Conservation (phyloP, 2,329 filamentous ascomycete genomes). For the Sphaerulina vaccinii region DNA sequence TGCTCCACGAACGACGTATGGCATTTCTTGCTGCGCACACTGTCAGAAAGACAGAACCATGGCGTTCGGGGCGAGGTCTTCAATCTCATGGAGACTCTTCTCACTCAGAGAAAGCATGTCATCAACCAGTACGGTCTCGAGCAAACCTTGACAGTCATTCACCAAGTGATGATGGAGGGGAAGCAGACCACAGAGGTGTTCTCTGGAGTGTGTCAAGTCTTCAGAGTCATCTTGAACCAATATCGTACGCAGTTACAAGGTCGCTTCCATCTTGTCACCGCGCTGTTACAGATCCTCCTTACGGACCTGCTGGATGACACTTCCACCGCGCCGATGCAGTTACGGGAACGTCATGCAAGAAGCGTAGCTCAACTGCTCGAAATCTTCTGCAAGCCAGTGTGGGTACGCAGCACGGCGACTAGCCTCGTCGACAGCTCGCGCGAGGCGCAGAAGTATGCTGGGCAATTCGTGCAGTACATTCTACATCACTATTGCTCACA, state of each 20-base stretch:
- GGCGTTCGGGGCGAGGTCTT: conserved; percentile 4
- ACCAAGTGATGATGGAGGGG: conserved; percentile 36
- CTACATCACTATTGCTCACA: conserved; percentile 57
- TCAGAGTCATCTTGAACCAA: conserved; percentile 54
- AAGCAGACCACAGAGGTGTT: conserved; percentile 44
- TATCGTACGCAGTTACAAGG: conserved; percentile 59
- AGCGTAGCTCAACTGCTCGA: conserved; percentile 57
- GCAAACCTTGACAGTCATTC: conserved; percentile 40
- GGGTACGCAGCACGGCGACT: conserved; percentile 40
- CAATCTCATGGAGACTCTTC: conserved; percentile 22
- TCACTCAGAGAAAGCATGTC: conserved; percentile 37
- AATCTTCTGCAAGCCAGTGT: conserved; percentile 61
- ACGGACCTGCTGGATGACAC: conserved; percentile 53
- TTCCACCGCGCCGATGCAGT: conserved; percentile 21
- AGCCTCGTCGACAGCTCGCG: conserved; percentile 59
- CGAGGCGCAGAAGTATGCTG: conserved; percentile 57
- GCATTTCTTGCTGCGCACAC: conserved; percentile 8
- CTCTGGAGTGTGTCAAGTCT: conserved; percentile 54
- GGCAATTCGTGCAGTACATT: conserved; percentile 58
- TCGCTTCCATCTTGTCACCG: conserved; percentile 59
- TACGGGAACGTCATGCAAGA: conserved; percentile 44
- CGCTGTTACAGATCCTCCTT: conserved; percentile 55
- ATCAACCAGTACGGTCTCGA: conserved; percentile 48
- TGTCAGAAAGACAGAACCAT: neutral
- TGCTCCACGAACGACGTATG: conserved; percentile 1